Percentiles rank a stretch among this genome's conserved stretches.
Conservation (phyloP, 768 basidiomycete genomes). For the Kwoniella mangroviensis region DNA sequence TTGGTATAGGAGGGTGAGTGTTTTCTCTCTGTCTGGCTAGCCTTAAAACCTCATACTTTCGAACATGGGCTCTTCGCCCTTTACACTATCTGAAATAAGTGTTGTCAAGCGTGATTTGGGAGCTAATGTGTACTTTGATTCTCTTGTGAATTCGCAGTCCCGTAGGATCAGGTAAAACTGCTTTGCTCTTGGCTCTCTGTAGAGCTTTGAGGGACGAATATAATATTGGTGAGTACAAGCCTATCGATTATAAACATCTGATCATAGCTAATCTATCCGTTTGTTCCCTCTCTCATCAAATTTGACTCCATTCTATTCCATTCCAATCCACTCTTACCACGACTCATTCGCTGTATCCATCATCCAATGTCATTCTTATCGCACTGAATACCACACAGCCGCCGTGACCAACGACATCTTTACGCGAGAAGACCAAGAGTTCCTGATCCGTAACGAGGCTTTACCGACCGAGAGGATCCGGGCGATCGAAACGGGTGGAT, state of each 20-base stretch:
- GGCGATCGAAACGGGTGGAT: slow-evolving; percentile 95
- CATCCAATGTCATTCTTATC: neutral
- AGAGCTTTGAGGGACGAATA: slow-evolving; percentile 75
- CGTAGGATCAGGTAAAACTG: slow-evolving; percentile 98
- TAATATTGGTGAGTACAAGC: slow-evolving; percentile 75
- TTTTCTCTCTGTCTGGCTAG: neutral
- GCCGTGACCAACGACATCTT: slow-evolving; percentile 99
- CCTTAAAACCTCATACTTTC: neutral
- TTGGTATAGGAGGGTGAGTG: slow-evolving; percentile 94
- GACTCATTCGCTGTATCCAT: too few species aligned
- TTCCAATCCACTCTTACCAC: neutral
- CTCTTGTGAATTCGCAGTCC: slow-evolving; percentile 64
- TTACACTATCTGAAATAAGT: neutral
- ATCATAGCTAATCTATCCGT: neutral
- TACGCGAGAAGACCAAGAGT: slow-evolving; percentile 98
- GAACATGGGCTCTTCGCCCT: neutral
- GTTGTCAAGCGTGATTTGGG: neutral
- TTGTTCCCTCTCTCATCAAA: neutral
- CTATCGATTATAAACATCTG: neutral
- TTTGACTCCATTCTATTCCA: slow-evolving; percentile 1
- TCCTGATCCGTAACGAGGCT: slow-evolving; percentile 89
- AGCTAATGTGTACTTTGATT: neutral
- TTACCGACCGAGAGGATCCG: slow-evolving; percentile 80
- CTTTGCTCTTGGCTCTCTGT: slow-evolving; percentile 87
- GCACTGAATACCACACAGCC: slow-evolving; percentile 61